Evolutionary conservation across 129 eudicot species (phyloP), one percentile per base, ranked within the genome.

Genomic region (Kitagawia praeruptora): DNA sequence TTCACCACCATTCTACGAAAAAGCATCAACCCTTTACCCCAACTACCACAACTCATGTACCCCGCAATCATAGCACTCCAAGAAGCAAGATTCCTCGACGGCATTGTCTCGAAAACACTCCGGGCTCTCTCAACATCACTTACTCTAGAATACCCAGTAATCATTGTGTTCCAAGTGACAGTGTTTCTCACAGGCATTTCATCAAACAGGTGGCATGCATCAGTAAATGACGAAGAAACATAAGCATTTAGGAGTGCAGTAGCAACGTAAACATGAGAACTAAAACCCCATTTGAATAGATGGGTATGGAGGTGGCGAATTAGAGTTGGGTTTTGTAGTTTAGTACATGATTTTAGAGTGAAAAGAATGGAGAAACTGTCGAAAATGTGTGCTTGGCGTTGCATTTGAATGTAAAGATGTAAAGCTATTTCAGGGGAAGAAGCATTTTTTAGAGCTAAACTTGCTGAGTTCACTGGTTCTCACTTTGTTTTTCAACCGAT

Each of bases 161-260:
- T 85, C 97, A 91, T 89, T 3, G 88, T 83, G 25, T 91, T 91
- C 93, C 91, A 87, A 18, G 90, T 89, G 81, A 91, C 92, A 1
- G 73, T 73, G 53, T 74, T 91, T 86, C 93, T 83, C 8, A 51
- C 81, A 82, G 93, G 90, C 91, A 91, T 89, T 86, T 89, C 90
- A 8, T 89, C 89, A 78, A 91, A 89, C 92, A 89, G 27, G 23
- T 37, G 0, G 23, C 90, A 28, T 4, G 97, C 93, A 80, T 86
- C 83, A 23, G 27, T 8, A 37, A 87, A 84, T 53, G 79, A 79
- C 4, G 49, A 8, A 5, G 63, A 49, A 0, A 80, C 75, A 46
- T 91, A 91, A 0, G 82, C 81, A 15, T 75, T 46, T 9, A 91
- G 15, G 3, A 91, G 87, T 21, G 89, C 84, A 31, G 91, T 87